Conservation (phyloP, 2,329 filamentous ascomycete genomes). For the Ophiostoma perfectum region DNA sequence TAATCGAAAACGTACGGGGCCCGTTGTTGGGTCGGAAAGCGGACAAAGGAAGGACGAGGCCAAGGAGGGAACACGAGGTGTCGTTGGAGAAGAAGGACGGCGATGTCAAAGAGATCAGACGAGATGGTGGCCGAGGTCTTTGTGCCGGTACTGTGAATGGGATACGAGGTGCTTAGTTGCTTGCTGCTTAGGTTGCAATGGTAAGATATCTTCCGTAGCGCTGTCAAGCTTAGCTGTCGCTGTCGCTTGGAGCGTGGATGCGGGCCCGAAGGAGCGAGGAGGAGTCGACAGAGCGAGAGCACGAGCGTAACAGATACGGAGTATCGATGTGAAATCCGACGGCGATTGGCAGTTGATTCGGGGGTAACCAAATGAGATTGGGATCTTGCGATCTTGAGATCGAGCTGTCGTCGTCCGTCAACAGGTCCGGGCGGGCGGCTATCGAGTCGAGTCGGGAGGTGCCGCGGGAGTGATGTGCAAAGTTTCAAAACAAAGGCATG, state of each 20-base stretch:
- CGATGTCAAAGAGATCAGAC: background rate
- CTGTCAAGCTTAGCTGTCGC: background rate
- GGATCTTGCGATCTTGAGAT: background rate
- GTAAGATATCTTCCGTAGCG: conserved; percentile 1
- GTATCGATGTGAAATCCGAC: background rate
- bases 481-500: conserved; percentile 8
- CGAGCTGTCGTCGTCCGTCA: background rate
- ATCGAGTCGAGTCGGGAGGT: conserved; percentile 4
- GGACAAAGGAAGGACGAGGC: background rate
- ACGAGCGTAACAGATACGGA: background rate
- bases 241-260: conserved; percentile 1
- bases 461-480: background rate
- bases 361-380: background rate
- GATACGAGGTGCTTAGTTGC: background rate
- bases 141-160: background rate
- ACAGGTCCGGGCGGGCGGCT: background rate
- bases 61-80: background rate
- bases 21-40: background rate
- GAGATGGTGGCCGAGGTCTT: background rate
- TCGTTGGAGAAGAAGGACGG: background rate
- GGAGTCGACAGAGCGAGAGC: background rate
- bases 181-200: background rate
- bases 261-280: conserved; percentile 8
- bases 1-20: background rate
- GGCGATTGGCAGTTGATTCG: too few species aligned